These are phyloP conservation scores for Millerozyma acaciae DNA, from an alignment of 805 yeast genomes.

Conservation along the genomic window DNA sequence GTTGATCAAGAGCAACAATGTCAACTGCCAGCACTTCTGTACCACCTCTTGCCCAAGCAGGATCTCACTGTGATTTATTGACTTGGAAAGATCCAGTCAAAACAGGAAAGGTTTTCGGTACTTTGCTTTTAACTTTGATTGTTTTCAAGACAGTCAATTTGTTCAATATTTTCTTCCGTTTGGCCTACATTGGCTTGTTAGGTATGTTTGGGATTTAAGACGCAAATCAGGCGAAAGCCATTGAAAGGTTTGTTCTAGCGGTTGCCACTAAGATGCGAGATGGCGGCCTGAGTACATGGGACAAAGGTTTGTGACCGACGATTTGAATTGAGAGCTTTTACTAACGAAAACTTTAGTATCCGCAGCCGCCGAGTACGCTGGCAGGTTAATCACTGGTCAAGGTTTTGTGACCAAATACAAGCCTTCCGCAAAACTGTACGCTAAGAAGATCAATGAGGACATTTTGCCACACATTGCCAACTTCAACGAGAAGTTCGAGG, in stretches of 20 bases:
- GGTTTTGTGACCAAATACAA: constrained; percentile 78
- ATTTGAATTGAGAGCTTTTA: too few relatives aligned
- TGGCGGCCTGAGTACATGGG: too few relatives aligned
- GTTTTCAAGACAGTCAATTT: constrained; percentile 62
- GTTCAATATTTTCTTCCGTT: constrained; percentile 55
- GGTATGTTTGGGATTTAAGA: constrained; percentile 19
- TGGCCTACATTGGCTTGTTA: constrained; percentile 55
- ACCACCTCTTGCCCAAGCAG: not conserved
- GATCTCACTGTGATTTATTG: constrained; percentile 35
- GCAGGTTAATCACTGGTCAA: constrained; percentile 68
- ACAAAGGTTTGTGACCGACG: too few relatives aligned
- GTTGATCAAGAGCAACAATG: too few relatives aligned
- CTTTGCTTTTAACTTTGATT: constrained; percentile 51
- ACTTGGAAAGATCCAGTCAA: constrained; percentile 74
- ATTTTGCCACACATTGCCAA: constrained; percentile 42
- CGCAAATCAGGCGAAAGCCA: not conserved
- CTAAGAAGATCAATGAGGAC: constrained; percentile 33
- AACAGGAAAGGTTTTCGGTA: constrained; percentile 75
- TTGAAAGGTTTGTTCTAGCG: too few relatives aligned
- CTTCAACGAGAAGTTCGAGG: constrained; percentile 49
- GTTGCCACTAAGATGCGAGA: too few relatives aligned
- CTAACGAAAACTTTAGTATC: constrained; percentile 39
- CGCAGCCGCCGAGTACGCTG: constrained; percentile 73
- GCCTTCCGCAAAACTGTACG: constrained; percentile 46
- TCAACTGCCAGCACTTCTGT: too few relatives aligned